Percentiles rank a stretch among this genome's conserved stretches.
phyloP scores from a whole-genome alignment of 805 yeast genomes.

The Pichia phayaonensis region DNA sequence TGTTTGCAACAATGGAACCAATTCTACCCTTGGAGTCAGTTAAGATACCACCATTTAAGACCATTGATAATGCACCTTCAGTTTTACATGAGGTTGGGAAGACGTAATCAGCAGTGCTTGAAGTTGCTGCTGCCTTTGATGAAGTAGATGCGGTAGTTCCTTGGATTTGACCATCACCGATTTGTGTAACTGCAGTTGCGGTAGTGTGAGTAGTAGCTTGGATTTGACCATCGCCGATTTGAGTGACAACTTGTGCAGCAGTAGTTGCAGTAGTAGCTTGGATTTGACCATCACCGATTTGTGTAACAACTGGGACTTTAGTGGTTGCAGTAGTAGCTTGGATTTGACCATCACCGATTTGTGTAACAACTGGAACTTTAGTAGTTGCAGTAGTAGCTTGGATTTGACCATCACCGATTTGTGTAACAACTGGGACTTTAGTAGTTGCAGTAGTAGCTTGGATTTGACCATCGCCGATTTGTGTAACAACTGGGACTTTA shows the following conservation, averaged over 20 bases:
- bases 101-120: constrained; percentile 12
- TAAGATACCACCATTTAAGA: constrained; percentile 34
- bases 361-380: constrained; percentile 35
- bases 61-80: constrained; percentile 36
- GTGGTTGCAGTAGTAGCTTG: constrained; percentile 30
- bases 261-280: constrained; percentile 37
- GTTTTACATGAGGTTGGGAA: constrained; percentile 30
- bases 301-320: constrained; percentile 37
- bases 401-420: constrained; percentile 44
- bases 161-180: constrained; percentile 28
- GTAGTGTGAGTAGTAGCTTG: constrained; percentile 38
- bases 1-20: constrained; percentile 54
- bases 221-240: constrained; percentile 44
- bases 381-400: constrained; percentile 39
- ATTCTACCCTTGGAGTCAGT: constrained; percentile 43
- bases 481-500: constrained; percentile 39
- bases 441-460: constrained; percentile 40
- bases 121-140: constrained; percentile 28
- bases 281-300: constrained; percentile 57
- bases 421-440: constrained; percentile 19
- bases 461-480: constrained; percentile 57
- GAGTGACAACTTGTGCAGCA: constrained; percentile 20
- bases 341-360: constrained; percentile 28
- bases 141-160: constrained; percentile 18
- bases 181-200: constrained; percentile 33